Evolutionary conservation across 2,329 filamentous ascomycete species (phyloP).

Genomic region (Colletotrichum sp.): DNA sequence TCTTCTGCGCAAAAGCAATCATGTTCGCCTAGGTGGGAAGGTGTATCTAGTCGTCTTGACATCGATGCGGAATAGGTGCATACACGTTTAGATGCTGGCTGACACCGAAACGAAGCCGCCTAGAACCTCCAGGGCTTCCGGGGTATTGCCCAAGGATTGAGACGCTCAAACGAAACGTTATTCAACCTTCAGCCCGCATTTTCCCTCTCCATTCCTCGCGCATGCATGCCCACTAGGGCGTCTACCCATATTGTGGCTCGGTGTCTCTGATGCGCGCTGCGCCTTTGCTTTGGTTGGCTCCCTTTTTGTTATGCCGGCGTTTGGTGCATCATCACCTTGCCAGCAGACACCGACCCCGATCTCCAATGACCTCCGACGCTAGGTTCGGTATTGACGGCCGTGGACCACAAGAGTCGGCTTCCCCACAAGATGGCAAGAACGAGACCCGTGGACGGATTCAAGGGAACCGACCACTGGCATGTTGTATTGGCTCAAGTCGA

Average conservation of each 20-base stretch:
- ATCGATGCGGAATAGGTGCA: neutral
- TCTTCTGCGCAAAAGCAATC: neutral
- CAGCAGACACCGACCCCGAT: neutral
- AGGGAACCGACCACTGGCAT: neutral
- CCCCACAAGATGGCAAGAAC: too few species aligned
- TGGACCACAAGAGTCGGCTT: neutral
- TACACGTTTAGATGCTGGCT: neutral
- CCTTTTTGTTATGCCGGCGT: neutral
- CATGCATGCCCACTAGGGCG: neutral
- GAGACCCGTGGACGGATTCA: neutral
- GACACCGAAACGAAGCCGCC: neutral
- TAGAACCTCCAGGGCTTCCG: neutral
- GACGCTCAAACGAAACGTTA: neutral
- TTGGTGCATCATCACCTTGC: neutral
- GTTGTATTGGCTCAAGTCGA: neutral
- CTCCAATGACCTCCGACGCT: neutral
- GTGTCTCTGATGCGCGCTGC: neutral
- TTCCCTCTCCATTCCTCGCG: neutral
- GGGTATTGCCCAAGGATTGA: neutral
- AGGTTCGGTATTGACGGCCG: neutral
- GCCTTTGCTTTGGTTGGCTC: neutral
- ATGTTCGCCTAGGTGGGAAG: neutral
- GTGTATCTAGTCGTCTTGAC: neutral
- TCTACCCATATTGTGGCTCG: neutral
- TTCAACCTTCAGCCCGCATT: neutral